Base-by-base conservation (phyloP, 1,284 basidiomycete species). In the Pseudozyma sp. region DNA sequence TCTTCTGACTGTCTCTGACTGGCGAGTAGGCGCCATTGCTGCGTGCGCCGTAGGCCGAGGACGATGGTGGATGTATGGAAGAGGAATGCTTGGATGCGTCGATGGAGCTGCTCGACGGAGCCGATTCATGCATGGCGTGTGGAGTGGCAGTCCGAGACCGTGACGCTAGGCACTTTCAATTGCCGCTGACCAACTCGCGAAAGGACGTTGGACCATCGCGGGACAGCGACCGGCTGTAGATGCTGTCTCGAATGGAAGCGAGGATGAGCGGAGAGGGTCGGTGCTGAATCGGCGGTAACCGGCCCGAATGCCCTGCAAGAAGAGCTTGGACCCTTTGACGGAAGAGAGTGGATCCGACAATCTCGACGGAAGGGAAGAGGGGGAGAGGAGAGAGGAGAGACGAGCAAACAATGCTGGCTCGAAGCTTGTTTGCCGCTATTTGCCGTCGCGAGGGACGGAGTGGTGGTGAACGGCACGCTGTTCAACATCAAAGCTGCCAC, bases 21-120 rank as follows among this genome's bases (percentile, higher is more conserved):
- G 52, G 60, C 29, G 24, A 51, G 42, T 53, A 43, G 14, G 51
- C 50, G 24, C 52, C 69, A 72, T 72, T 45, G 58, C 68, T 61
- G 16, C 54, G 51, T 17, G 35, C 29, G 9, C 44, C 39, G 47
- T 43, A 13, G 34, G 54, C 30, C n/a, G 40, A 17, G 7, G 49
- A 30, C 5, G 54, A 17, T 46, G 33, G 45, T 17, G n/a, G 48
- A 24, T 54, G 64, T 13, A 14, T 42, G 13, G 40, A n/a, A 42
- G 44, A 19, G 42, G n/a, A 9, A 30, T 29, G n/a, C 16, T 19
- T n/a, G 10, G 24, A 24, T 24, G 56, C 35, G 40, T 39, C n/a
- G 33, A 19, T 43, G 29, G 24, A 8, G 17, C 33, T 37, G 11
- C 30, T 10, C 40, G n/a, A 49, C 16, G 37, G 19, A 6, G 17